phyloP scores from a whole-genome alignment of 768 basidiomycete genomes.

The Lactifluus echinatus region DNA sequence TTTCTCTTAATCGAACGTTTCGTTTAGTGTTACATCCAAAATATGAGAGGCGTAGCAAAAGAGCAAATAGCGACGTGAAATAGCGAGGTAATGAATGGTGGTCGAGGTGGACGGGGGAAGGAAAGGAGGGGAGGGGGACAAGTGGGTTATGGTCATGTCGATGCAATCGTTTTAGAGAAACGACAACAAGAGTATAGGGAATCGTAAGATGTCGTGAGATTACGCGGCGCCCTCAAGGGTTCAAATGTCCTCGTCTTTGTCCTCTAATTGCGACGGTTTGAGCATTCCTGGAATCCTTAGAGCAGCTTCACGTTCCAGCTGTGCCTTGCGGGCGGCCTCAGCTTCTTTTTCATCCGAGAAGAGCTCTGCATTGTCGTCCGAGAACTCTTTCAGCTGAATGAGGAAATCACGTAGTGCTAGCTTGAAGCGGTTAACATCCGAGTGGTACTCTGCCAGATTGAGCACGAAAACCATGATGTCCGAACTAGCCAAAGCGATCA shows the following conservation, averaged over 20 bases:
- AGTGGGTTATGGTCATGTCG: conserved; percentile 13
- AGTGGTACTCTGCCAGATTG: conserved; percentile 61
- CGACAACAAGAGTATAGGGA: conserved; percentile 10
- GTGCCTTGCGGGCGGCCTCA: conserved; percentile 66
- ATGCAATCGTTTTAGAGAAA: conserved; percentile 9
- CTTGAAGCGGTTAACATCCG: conserved; percentile 87
- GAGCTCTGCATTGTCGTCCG: conserved; percentile 86
- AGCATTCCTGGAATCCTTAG: conserved; percentile 97
- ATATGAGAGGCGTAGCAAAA: conserved; percentile 15
- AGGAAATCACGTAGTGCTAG: conserved; percentile 93
- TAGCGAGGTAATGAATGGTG: conserved; percentile 10
- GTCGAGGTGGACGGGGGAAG: background rate
- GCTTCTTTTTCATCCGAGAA: conserved; percentile 92
- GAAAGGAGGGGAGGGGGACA: background rate
- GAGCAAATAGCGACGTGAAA: conserved; percentile 18
- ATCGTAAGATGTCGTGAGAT: conserved; percentile 16
- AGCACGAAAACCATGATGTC: conserved; percentile 66
- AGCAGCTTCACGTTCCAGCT: conserved; percentile 80
- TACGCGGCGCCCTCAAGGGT: background rate
- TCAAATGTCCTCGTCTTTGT: conserved; percentile 84
- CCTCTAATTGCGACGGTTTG: conserved; percentile 90
- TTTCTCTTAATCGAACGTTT: conserved; percentile 11
- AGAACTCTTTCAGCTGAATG: conserved; percentile 96
- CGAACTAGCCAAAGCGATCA: conserved; percentile 34
- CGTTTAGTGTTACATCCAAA: conserved; percentile 20